Evolutionary conservation across 495 filamentous ascomycete genomes (phyloP).

Genomic region (Aspergillus taichungensis): DNA sequence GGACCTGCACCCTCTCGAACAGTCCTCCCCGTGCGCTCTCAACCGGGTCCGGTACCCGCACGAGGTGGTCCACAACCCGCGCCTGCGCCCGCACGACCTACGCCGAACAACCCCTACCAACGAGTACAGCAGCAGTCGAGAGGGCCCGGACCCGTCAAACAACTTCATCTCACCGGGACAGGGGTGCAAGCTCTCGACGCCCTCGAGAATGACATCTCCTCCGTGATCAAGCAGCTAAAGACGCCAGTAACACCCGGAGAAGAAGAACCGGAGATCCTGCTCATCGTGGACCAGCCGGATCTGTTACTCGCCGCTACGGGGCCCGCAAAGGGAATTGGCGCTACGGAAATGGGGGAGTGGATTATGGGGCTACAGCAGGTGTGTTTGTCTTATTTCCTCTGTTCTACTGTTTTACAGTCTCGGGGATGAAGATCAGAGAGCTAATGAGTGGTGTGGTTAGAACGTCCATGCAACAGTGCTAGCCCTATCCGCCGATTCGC

Average conservation of each 20-base stretch:
- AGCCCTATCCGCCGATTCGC: constrained; percentile 58
- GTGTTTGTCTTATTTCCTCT: constrained; percentile 1
- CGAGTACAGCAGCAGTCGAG: background rate
- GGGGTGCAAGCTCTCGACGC: constrained; percentile 25
- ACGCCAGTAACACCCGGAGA: constrained; percentile 12
- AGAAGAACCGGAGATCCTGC: constrained; percentile 20
- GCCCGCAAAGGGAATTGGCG: constrained; percentile 27
- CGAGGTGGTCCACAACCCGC: constrained; percentile 12
- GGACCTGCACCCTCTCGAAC: constrained; percentile 17
- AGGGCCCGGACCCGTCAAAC: constrained; percentile 24
- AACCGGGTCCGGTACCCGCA: constrained; percentile 20
- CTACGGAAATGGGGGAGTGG: constrained; percentile 40
- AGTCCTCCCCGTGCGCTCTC: constrained; percentile 24
- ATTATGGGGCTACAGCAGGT: constrained; percentile 39
- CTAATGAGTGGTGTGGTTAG: constrained; percentile 9
- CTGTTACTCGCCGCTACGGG: constrained; percentile 41
- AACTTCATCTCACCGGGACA: constrained; percentile 27
- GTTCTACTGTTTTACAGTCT: too few relatives aligned
- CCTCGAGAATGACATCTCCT: constrained; percentile 31
- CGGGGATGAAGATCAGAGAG: too few relatives aligned
- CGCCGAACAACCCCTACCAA: background rate
- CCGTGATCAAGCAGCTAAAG: constrained; percentile 24
- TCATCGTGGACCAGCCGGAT: constrained; percentile 46
- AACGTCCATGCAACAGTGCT: constrained; percentile 52
- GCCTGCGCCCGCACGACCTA: constrained; percentile 1